These are phyloP conservation scores for Soucietia sequanensis DNA, from an alignment of 805 yeast species.

Conservation along the genomic window DNA sequence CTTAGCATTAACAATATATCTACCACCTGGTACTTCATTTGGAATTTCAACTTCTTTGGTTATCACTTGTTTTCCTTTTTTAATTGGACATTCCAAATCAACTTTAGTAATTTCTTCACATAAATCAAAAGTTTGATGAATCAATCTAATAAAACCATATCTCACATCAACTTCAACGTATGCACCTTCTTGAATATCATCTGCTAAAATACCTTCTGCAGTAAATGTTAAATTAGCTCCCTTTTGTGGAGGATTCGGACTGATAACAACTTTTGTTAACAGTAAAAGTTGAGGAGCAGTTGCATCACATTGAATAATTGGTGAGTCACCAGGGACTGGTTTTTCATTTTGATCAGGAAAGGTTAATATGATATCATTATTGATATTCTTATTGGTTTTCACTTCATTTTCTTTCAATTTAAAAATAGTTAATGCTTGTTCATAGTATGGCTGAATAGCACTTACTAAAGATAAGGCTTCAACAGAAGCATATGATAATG, in stretches of 20 bases:
- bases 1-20: constrained; percentile 79
- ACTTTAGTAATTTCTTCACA: constrained; percentile 86
- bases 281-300: constrained; percentile 60
- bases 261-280: constrained; percentile 53
- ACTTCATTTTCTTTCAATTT: too few species aligned
- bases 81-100: constrained; percentile 81
- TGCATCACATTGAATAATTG: constrained; percentile 74
- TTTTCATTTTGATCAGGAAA: constrained; percentile 39
- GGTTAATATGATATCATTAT: constrained; percentile 7
- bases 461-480: constrained; percentile 22
- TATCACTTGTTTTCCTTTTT: constrained; percentile 64
- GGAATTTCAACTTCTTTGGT: constrained; percentile 81
- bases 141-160: constrained; percentile 84
- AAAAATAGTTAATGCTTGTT: constrained; percentile 13
- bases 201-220: constrained; percentile 65
- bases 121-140: constrained; percentile 88
- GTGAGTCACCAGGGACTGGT: constrained; percentile 91
- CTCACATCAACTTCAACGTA: constrained; percentile 93
- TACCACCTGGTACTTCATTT: constrained; percentile 92
- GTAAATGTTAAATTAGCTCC: constrained; percentile 80
- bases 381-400: too few species aligned
- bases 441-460: constrained; percentile 11
- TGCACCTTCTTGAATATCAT: constrained; percentile 74
- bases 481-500: constrained; percentile 11
- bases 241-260: constrained; percentile 78